Conservation (phyloP, 257 asterid genomes). For the Solanum lycopersicoides region DNA sequence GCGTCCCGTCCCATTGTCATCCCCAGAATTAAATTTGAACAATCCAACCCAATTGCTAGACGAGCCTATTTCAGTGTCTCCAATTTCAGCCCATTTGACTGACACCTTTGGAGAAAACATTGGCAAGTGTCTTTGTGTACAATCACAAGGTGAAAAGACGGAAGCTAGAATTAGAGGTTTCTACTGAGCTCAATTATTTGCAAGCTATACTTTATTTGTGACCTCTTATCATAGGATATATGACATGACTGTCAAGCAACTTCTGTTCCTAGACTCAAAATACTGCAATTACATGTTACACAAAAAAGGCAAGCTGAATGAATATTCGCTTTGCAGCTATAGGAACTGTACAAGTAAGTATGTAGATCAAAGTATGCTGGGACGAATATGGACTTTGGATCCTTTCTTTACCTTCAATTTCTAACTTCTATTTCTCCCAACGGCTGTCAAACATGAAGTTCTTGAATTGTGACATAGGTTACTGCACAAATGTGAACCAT, state of each 20-base stretch:
- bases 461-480: background rate
- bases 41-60: background rate
- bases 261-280: background rate
- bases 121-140: background rate
- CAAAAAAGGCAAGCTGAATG: background rate
- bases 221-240: background rate
- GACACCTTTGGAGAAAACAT: background rate
- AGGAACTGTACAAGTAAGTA: background rate
- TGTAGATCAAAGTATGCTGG: background rate
- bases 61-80: background rate
- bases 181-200: background rate
- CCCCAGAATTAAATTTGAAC: background rate
- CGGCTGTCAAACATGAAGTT: background rate
- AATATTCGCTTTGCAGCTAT: background rate
- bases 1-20: background rate
- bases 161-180: background rate
- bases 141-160: background rate
- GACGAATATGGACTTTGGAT: background rate
- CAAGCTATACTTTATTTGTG: background rate
- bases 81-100: background rate
- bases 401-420: background rate
- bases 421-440: background rate
- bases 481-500: background rate
- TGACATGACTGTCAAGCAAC: background rate
- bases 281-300: background rate